Base-by-base conservation (phyloP, 805 yeast genomes). In the Wickerhamiella galacta region DNA sequence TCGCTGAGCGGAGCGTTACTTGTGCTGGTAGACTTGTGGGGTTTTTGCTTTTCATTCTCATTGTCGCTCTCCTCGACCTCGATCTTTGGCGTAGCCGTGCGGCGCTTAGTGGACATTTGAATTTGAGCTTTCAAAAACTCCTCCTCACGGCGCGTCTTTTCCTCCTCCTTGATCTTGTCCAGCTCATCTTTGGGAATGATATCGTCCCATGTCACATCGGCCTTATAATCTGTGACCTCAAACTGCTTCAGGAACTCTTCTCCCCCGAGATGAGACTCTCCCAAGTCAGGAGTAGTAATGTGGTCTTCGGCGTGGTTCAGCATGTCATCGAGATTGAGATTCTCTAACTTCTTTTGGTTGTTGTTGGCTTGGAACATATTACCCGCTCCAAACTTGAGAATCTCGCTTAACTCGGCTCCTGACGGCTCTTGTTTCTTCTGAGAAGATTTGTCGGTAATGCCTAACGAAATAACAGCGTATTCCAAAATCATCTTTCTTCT, bases 171-270 rank as follows among this genome's bases (percentile, higher is more conserved):
- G 46, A 90, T 64, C 52, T 78, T 81, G 39, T 72, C 67, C 41
- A 92, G 63, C 54, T 90, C 98, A 28, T 80, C 93, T 42, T 81
- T 85, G 0, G 99, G 99, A 47, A 90, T 90, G 45, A 90, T 90
- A 54, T 90, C 99, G 59, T 90, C 96, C 99, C 99, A 90, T 42
- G 83, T 92, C 39, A 87, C 83, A 54, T 87, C 95, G 1, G 98
- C 96, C 60, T 90, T 90, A 55, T 85, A 92, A 53, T 90, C 98
- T 0, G 99, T 90, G 33, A 90, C 98, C 57, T 90, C 98, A 53
- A 90, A 90, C 57, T 90, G 99, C 49, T 73, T 82, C 58, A 90
- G 66, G 51, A 90, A 90, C 58, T 90, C 99, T 55, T 90, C 99
- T 36, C 96, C 94, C 38, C 99, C 99, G 35, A 90, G 64, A 48